Evolutionary conservation across 2,329 filamentous ascomycete species (phyloP).

Genomic region (Botrytis galanthina): DNA sequence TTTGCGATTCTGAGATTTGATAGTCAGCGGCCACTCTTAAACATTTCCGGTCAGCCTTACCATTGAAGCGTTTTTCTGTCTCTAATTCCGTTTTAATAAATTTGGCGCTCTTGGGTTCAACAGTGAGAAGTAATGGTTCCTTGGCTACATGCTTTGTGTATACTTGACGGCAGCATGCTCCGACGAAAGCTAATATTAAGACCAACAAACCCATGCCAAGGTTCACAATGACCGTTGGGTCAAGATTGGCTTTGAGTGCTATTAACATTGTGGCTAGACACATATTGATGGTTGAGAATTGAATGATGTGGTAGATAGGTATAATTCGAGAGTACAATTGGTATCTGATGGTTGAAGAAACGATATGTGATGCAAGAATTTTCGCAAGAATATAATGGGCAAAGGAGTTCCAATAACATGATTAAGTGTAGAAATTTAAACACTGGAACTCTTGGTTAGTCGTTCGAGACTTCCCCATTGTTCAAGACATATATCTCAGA

Average conservation of each 20-base stretch:
- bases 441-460: not conserved
- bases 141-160: not conserved
- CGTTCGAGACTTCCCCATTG: not conserved
- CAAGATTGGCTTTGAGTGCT: conserved; percentile 4
- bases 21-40: not conserved
- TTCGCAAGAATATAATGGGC: not conserved
- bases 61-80: not conserved
- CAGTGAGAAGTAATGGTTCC: conserved; percentile 12
- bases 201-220: conserved; percentile 14
- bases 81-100: not conserved
- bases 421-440: not conserved
- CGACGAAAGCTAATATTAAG: conserved; percentile 9
- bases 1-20: not conserved
- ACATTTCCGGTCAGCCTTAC: not conserved
- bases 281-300: not conserved
- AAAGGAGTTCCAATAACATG: not conserved
- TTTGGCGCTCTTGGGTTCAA: not conserved
- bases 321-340: not conserved
- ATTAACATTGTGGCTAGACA: conserved; percentile 8
- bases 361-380: not conserved
- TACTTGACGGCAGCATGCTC: not conserved
- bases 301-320: not conserved
- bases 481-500: not conserved
- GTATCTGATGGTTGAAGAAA: not conserved
- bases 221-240: not conserved